phyloP scores from a whole-genome alignment of 2,329 filamentous ascomycete genomes.

The Chaetomium sp. region DNA sequence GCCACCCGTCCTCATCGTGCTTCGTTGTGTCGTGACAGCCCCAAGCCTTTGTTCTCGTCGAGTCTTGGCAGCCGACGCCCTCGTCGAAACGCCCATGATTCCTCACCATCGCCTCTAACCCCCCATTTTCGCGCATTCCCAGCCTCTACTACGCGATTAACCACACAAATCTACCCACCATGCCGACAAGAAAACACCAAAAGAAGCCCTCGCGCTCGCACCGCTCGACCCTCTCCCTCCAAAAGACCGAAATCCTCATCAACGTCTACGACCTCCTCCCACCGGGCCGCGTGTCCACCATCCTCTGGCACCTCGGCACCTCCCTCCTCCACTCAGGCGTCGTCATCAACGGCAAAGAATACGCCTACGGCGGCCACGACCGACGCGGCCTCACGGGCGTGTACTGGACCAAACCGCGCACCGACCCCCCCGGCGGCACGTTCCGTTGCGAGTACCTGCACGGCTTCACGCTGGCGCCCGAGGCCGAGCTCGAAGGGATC shows the following conservation, averaged over 20 bases:
- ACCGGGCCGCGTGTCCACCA: conserved; percentile 66
- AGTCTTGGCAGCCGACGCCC: neutral
- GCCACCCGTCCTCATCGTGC: too few relatives aligned
- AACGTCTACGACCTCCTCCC: conserved; percentile 74
- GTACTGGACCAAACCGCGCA: conserved; percentile 70
- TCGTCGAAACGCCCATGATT: neutral
- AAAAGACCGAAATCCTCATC: conserved; percentile 67
- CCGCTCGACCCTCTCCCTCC: conserved; percentile 60
- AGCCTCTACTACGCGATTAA: neutral
- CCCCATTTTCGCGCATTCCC: neutral
- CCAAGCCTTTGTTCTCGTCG: neutral
- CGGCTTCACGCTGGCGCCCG: conserved; percentile 66
- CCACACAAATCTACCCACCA: conserved; percentile 20
- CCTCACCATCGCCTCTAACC: neutral
- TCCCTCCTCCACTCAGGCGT: conserved; percentile 78
- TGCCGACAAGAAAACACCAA: conserved; percentile 38
- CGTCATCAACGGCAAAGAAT: conserved; percentile 72
- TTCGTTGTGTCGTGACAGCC: too few relatives aligned
- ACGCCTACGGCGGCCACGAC: conserved; percentile 79
- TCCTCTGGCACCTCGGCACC: conserved; percentile 71
- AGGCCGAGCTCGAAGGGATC: conserved; percentile 63
- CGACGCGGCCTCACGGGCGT: conserved; percentile 65
- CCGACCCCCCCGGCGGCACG: conserved; percentile 69
- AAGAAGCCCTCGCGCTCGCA: conserved; percentile 41
- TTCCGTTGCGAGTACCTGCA: conserved; percentile 71